These are phyloP conservation scores for Bruguiera sexangula DNA, from an alignment of 345 rosid genomes.

Conservation along the genomic window DNA sequence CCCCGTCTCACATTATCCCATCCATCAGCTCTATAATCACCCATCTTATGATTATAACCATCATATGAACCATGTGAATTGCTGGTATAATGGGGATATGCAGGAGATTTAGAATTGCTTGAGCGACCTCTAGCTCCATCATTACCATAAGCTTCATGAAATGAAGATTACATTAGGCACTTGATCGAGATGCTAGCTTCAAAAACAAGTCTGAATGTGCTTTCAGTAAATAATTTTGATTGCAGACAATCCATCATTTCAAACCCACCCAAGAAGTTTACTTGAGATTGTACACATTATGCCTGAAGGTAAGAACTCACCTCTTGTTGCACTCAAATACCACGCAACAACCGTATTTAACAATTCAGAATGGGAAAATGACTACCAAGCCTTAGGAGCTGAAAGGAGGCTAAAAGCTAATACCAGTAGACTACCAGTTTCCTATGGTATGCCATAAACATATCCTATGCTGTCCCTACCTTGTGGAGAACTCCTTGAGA, in stretches of 20 bases:
- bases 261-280: conserved; percentile 48
- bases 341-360: conserved; percentile 40
- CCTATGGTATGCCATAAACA: conserved; percentile 54
- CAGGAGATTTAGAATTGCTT: conserved; percentile 91
- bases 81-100: conserved; percentile 55
- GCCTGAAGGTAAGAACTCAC: conserved; percentile 90
- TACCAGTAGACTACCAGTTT: conserved; percentile 54
- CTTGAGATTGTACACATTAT: conserved; percentile 57
- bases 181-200: conserved; percentile 54
- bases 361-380: conserved; percentile 18
- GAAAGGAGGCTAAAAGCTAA: conserved; percentile 39
- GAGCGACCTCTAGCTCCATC: conserved; percentile 85
- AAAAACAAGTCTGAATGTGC: conserved; percentile 43
- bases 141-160: conserved; percentile 99
- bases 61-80: conserved; percentile 66
- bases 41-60: conserved; percentile 56
- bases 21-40: conserved; percentile 64
- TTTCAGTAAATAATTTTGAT: conserved; percentile 48
- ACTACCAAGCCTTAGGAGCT: conserved; percentile 8
- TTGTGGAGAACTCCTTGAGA: conserved; percentile 88
- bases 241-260: conserved; percentile 42
- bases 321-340: conserved; percentile 78
- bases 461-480: conserved; percentile 92
- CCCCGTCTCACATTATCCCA: conserved; percentile 72
- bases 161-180: conserved; percentile 80